Evolutionary conservation across 1,139 yeast species (phyloP), one percentile per base, ranked within the genome.

Genomic region (Lodderomyces parapsilosis): DNA sequence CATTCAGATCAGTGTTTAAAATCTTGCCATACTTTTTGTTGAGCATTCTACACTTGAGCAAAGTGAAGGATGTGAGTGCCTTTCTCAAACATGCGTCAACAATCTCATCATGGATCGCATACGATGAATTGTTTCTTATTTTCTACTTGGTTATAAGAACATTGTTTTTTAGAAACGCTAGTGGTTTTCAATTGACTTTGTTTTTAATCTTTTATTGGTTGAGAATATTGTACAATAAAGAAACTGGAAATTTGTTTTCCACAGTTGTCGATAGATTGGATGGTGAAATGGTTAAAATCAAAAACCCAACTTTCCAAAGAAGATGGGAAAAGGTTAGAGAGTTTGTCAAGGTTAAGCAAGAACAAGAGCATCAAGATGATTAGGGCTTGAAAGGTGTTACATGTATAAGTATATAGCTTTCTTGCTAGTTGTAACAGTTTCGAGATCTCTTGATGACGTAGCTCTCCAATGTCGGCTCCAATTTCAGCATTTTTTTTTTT

Each of bases 181-280:
- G 88, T 2, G 94, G 93, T 2, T 83, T 68, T 60, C 86, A 84
- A 45, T 68, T 85, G 57, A 71, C 72, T 11, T 57, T 78, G 41
- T 82, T 81, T 59, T 55, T 73, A 45, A 61, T 76, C 44, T 80
- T 85, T 57, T 83, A 80, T 66, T 85, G 91, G 90, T 65, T 86
- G 52, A 77, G 89, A 64, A 62, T 85, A 44, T 68, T 80, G 50
- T 77, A 74, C 58, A 76, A 74, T 55, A 71, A 69, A 48, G 74
- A 75, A 48, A 76, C 83, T 2, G 68, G 71, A 40, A 65, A 62
- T 44, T 67, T 78, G 53, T 65, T 80, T 49, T 52, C 54, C 25
- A 66, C 69, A 8, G 49, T 77, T 42, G 56, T 78, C 33, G 64
- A 62, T 15, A 68, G 68, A 50, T 55, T 76, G 37, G 83, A 78